phyloP scores from a whole-genome alignment of 306 rosid genomes.

The Acacia confusa region DNA sequence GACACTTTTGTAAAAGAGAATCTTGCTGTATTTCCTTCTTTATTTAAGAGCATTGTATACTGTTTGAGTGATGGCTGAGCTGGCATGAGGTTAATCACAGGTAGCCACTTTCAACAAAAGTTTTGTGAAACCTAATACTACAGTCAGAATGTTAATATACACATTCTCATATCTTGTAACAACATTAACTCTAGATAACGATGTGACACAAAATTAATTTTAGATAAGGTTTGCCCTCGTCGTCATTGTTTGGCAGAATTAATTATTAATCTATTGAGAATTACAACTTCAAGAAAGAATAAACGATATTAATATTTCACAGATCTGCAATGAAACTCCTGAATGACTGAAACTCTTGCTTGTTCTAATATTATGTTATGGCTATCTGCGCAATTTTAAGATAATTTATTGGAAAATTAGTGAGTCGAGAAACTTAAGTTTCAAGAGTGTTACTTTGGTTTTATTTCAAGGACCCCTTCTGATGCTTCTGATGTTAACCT shows the following conservation, averaged over 20 bases:
- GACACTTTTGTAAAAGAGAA: slow-evolving; percentile 1
- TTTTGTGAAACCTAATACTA: background rate
- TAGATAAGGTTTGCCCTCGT: background rate
- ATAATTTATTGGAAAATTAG: slow-evolving; percentile 9
- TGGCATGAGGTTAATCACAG: slow-evolving; percentile 16
- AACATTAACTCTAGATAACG: background rate
- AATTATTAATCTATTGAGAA: background rate
- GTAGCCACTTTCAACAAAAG: background rate
- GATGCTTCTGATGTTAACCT: background rate
- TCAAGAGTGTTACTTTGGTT: slow-evolving; percentile 17
- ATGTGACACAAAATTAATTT: background rate
- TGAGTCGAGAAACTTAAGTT: slow-evolving; percentile 13
- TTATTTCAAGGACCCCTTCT: slow-evolving; percentile 9
- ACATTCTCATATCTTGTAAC: background rate
- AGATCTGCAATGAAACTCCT: slow-evolving; percentile 14
- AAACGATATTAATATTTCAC: background rate
- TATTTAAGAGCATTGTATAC: background rate
- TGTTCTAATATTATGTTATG: slow-evolving; percentile 6
- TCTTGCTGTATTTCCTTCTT: slow-evolving; percentile 5
- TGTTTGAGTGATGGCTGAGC: slow-evolving; percentile 4
- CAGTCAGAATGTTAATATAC: background rate
- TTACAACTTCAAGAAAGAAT: background rate
- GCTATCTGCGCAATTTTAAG: background rate
- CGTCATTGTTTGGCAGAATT: background rate
- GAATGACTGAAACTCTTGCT: background rate